Base-by-base conservation (phyloP, 371 early-diverging fungal genomes). In the Mucor sp. region DNA sequence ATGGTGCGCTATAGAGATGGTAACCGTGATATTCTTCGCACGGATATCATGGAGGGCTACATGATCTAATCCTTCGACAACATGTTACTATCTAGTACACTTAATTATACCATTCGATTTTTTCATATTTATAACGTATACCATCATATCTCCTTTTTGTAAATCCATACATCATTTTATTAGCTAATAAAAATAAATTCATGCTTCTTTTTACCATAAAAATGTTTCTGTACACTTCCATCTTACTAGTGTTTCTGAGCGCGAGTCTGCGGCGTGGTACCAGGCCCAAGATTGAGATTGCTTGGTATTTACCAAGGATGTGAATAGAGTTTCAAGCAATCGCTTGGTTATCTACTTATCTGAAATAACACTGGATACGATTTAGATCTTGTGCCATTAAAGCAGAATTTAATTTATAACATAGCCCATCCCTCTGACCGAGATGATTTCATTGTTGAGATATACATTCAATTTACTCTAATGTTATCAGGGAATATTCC, bases 1-100 rank as follows among this genome's bases (percentile, higher is more conserved):
- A 80, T 82, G 83, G 62, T 82, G 12, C 63, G 83, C 47, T 82
- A 80, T 44, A 78, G 83, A 41, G 70, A 74, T 56, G 83, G 83
- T 6, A 78, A 82, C 21, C 78, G 83, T 43, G 77, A 78, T 35
- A 79, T 80, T 53, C 62, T 82, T 17, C 72, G 83, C 4, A 80
- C 80, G 19, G 83, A 82, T 64, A 73, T 76, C n/a, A 65, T 80
- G 57, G 80, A 79, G 65, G 78, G 75, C 21, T 77, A 74, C 50
- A 62, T 76, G 73, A 73, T 76, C 15, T 76, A 62, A 71, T 28
- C 3, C 7, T 47, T 44, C n/a, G 6, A 43, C 53, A 48, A 25
- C 25, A n/a, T 56, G 4, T 30, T 30, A 28, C 57, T 6, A 23
- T 30, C 21, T n/a, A n/a, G n/a, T n/a, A 17, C 27, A 32, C 32